phyloP scores from a whole-genome alignment of 108 stramenopile genomes.

The Parietichytrium sp. region DNA sequence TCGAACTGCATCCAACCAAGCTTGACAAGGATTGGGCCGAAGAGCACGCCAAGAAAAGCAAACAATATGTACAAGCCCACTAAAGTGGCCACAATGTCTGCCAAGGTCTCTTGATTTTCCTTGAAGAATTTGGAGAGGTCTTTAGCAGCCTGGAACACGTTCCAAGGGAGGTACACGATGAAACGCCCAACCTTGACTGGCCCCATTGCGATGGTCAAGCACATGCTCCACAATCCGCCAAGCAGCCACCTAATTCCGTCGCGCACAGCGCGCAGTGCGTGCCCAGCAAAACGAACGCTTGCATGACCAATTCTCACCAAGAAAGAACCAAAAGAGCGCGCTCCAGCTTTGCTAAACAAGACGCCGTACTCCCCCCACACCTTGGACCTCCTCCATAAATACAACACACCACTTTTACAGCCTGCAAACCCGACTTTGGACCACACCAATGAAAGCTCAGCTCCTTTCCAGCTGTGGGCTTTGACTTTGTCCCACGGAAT shows the following conservation, averaged over 20 bases:
- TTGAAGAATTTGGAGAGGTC: not conserved
- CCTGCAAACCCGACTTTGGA: not conserved
- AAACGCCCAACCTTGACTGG: not conserved
- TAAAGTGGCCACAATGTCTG: slow-evolving; percentile 16
- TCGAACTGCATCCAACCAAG: slow-evolving; percentile 29
- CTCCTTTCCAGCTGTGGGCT: not conserved
- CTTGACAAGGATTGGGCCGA: slow-evolving; percentile 17
- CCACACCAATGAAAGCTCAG: not conserved
- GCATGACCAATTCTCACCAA: not conserved
- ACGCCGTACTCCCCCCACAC: slow-evolving; percentile 25
- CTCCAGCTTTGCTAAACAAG: not conserved
- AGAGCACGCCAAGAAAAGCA: not conserved
- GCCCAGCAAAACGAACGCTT: not conserved
- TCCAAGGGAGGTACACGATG: not conserved
- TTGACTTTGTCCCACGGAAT: not conserved
- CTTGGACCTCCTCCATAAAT: not conserved
- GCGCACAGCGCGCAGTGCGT: not conserved
- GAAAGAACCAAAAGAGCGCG: not conserved
- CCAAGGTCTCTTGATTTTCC: slow-evolving; percentile 22
- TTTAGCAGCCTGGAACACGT: not conserved
- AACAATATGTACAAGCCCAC: slow-evolving; percentile 20
- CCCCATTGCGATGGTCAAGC: not conserved
- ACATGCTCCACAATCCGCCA: not conserved
- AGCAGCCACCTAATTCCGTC: not conserved
- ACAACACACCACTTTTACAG: not conserved